Evolutionary conservation across 2,329 filamentous ascomycete genomes (phyloP).

Genomic region (Ustulina deusta): DNA sequence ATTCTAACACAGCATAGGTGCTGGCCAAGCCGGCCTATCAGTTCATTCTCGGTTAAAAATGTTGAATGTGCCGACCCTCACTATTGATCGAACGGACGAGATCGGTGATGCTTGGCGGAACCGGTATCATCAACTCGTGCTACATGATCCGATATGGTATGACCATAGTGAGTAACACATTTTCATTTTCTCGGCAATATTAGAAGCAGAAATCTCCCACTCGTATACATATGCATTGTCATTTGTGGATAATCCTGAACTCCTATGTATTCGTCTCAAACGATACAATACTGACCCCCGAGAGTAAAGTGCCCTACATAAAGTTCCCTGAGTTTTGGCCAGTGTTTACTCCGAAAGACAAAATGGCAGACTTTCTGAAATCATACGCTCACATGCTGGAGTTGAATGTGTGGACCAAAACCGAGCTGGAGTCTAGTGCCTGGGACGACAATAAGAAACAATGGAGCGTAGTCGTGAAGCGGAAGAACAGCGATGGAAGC

Average conservation of each 20-base stretch:
- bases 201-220: not conserved
- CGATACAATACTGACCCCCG: constrained; percentile 4
- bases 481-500: constrained; percentile 43
- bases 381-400: constrained; percentile 71
- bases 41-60: constrained; percentile 66
- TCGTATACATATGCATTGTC: not conserved
- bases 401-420: constrained; percentile 72
- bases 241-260: not conserved
- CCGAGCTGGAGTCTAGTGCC: constrained; percentile 57
- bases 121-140: constrained; percentile 66
- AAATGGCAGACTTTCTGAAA: constrained; percentile 73
- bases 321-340: constrained; percentile 72
- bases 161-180: constrained; percentile 54
- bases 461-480: constrained; percentile 64
- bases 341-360: constrained; percentile 75
- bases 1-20: constrained; percentile 54
- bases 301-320: constrained; percentile 65
- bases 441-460: constrained; percentile 62
- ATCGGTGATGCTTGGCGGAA: constrained; percentile 72
- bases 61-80: constrained; percentile 63
- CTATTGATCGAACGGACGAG: constrained; percentile 63
- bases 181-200: not conserved
- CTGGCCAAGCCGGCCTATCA: constrained; percentile 67
- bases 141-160: constrained; percentile 73
- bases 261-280: not conserved